Base-by-base conservation (phyloP, 768 basidiomycete species). In the Leucogyrophana mollusca region DNA sequence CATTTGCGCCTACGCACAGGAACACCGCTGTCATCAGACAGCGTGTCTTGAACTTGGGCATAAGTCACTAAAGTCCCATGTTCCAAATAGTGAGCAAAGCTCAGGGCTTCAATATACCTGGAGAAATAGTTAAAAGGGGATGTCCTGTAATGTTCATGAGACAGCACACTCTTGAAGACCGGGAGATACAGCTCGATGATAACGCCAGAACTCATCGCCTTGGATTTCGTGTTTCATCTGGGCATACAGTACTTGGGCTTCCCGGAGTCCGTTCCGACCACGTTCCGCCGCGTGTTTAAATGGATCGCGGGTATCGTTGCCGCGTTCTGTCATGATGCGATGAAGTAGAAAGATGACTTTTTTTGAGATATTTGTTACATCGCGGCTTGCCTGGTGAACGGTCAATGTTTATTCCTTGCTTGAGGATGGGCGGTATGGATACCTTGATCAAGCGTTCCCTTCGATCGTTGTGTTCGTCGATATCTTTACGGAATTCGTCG, bases 311-410 rank as follows among this genome's bases (percentile, higher is more conserved):
- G 58, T 56, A 2, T 61, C 53, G 43, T 56, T 41, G 14, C 58
- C 60, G 13, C 72, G 69, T 44, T 78, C 76, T 27, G 70, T 73
- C 54, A 76, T 66, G 48, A 84, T 69, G 40, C 93, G 86, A 59
- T 97, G 95, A 4, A 97, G 74, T 33, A 91, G 82, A 61, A 98
- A 98, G 52, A 99, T 97, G 53, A 83, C 74, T 68, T 91, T 94
- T 66, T 99, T 99, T 42, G 93, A 92, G 27, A 89, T 74, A 55
- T 84, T 89, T 20, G 94, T 97, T 41, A 92, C 79, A 67, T 96
- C 94, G 27, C 95, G 83, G 60, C 83, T 86, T 32, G 79, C 76
- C 89, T 91, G 62, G 36, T 38, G 24, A 13, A 34, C 14, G 46
- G 33, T 53, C 50, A 40, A 23, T 22, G 20, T 14, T 43, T n/a